Conservation (phyloP, 306 rosid species). For the Dryas drummondii region DNA sequence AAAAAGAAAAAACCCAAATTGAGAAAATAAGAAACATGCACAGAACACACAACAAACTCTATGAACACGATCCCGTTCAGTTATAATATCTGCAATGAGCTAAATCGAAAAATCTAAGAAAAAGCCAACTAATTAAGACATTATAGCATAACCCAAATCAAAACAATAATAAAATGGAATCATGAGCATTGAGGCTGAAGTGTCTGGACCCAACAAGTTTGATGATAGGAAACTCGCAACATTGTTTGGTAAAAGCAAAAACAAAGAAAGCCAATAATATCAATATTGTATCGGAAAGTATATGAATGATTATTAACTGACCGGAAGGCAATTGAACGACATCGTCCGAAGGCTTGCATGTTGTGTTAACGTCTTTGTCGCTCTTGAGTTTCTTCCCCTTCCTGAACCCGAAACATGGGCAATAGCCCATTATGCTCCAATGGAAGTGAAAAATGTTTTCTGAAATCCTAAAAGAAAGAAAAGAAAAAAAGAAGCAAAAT, state of each 20-base stretch:
- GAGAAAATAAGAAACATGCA: not conserved
- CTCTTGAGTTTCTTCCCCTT: conserved; percentile 21
- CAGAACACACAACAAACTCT: not conserved
- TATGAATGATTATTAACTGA: not conserved
- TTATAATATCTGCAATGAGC: not conserved
- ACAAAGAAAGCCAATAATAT: not conserved
- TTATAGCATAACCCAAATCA: not conserved
- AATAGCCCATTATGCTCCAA: conserved; percentile 5
- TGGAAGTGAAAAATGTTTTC: not conserved
- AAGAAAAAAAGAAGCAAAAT: not conserved
- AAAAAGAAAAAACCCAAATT: not conserved
- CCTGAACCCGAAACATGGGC: conserved; percentile 14
- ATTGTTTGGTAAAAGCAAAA: not conserved
- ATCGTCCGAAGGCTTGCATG: not conserved
- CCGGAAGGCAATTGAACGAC: conserved; percentile 8
- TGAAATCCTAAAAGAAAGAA: not conserved
- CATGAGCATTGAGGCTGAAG: not conserved
- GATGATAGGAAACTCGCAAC: not conserved
- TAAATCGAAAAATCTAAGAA: not conserved
- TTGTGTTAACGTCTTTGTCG: not conserved
- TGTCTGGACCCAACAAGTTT: not conserved
- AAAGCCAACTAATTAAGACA: not conserved
- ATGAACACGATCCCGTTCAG: not conserved
- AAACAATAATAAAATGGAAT: not conserved
- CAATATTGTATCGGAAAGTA: not conserved